Conservation (phyloP, 1,284 basidiomycete species). For the Tilletia walkeri region DNA sequence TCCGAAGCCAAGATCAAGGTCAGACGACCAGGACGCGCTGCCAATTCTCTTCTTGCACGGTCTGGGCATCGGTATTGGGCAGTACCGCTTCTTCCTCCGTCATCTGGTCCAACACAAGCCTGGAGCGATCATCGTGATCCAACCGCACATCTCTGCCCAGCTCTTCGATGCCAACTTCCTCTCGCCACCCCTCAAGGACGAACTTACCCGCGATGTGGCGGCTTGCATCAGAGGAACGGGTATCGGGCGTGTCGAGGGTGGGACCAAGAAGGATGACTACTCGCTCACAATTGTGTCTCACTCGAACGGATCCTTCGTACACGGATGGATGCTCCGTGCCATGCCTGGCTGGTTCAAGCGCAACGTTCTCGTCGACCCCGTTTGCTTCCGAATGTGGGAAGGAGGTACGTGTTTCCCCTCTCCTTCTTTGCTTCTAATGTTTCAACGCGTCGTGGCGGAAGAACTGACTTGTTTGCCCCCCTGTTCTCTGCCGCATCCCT, state of each 20-base stretch:
- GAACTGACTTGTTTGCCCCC: background rate
- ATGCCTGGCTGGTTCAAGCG: conserved; percentile 24
- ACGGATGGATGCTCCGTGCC: conserved; percentile 27
- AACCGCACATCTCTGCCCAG: conserved; percentile 28
- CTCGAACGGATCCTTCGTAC: conserved; percentile 32
- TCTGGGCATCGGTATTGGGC: conserved; percentile 34
- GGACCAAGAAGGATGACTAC: background rate
- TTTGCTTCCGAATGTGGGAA: conserved; percentile 34
- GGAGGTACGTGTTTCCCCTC: conserved; percentile 18
- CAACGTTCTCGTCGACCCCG: conserved; percentile 32
- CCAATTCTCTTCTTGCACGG: conserved; percentile 36
- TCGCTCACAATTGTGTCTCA: conserved; percentile 23
- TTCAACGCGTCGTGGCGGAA: background rate
- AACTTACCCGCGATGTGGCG: conserved; percentile 23
- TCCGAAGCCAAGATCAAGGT: background rate
- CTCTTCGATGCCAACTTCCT: conserved; percentile 25
- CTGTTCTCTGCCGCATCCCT: background rate
- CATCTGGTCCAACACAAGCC: conserved; percentile 23
- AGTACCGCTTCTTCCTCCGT: conserved; percentile 27
- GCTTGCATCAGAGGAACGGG: conserved; percentile 20
- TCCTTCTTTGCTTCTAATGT: background rate
- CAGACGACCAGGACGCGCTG: conserved; percentile 9
- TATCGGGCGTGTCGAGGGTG: background rate
- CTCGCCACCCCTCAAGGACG: conserved; percentile 24
- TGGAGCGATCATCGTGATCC: conserved; percentile 28